Evolutionary conservation across 2,329 filamentous ascomycete species (phyloP).

Genomic region (Arthrobotrys entomopaga): DNA sequence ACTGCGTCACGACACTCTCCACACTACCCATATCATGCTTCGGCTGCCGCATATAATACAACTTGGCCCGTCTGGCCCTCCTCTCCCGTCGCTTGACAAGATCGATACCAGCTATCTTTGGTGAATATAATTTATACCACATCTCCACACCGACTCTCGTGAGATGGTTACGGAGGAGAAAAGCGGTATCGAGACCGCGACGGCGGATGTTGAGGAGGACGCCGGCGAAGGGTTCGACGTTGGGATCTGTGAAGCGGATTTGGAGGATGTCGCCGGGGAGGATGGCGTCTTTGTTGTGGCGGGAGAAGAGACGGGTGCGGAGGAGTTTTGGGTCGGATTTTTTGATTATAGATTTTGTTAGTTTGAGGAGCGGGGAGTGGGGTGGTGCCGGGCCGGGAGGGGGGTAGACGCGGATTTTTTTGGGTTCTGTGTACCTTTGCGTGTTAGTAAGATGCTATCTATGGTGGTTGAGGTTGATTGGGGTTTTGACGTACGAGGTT

Average conservation of each 20-base stretch:
- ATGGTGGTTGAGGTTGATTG: background rate
- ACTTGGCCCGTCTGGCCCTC: slow-evolving; percentile 83
- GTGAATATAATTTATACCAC: slow-evolving; percentile 96
- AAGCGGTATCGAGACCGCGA: slow-evolving; percentile 86
- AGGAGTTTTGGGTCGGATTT: slow-evolving; percentile 85
- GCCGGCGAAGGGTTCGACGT: slow-evolving; percentile 87
- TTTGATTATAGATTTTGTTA: slow-evolving; percentile 76
- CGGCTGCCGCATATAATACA: slow-evolving; percentile 88
- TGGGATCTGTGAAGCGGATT: slow-evolving; percentile 76
- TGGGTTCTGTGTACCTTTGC: slow-evolving; percentile 57
- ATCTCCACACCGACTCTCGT: slow-evolving; percentile 91
- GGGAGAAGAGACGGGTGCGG: slow-evolving; percentile 82
- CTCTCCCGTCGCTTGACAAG: slow-evolving; percentile 84
- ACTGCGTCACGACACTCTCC: slow-evolving; percentile 78
- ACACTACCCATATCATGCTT: slow-evolving; percentile 89
- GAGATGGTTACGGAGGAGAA: slow-evolving; percentile 85
- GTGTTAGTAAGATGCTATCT: background rate
- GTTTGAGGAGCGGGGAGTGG: slow-evolving; percentile 73
- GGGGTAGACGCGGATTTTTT: slow-evolving; percentile 67
- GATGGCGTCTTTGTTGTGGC: slow-evolving; percentile 78
- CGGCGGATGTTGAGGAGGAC: slow-evolving; percentile 87
- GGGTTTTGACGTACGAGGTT: slow-evolving; percentile 17
- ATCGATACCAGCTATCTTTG: slow-evolving; percentile 88
- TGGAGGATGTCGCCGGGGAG: slow-evolving; percentile 90
- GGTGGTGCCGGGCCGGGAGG: slow-evolving; percentile 68